These are phyloP conservation scores for Picea abies DNA, from an alignment of 83 land plant genomes.

Conservation along the genomic window DNA sequence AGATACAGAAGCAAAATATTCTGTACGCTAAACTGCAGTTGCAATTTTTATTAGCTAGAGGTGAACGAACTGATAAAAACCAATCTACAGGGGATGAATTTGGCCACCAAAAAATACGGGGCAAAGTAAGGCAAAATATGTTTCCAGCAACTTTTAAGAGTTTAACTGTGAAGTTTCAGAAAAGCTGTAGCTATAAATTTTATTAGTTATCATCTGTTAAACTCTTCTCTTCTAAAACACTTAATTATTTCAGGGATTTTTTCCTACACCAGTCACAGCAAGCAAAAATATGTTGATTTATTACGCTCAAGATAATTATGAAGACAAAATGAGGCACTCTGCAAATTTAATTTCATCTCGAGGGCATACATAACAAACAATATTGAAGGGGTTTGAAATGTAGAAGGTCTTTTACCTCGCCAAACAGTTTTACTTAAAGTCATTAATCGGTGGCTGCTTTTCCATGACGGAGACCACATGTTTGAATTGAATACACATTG, in stretches of 20 bases:
- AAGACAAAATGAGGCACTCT: neutral
- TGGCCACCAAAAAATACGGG: neutral
- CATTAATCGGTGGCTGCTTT: conserved; percentile 53
- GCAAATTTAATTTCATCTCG: neutral
- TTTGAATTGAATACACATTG: conserved; percentile 79
- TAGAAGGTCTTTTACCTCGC: conserved; percentile 42
- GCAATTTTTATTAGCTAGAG: too few relatives aligned
- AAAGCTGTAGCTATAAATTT: too few relatives aligned
- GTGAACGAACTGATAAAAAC: neutral
- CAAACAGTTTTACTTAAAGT: conserved; percentile 55
- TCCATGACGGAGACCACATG: conserved; percentile 66
- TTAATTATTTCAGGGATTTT: neutral
- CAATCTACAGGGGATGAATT: neutral
- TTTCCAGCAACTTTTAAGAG: neutral
- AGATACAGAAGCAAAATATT: neutral
- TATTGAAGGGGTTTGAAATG: neutral
- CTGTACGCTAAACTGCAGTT: neutral
- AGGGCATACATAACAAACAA: neutral
- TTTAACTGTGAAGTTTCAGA: neutral
- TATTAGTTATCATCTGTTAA: neutral
- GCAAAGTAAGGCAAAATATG: neutral
- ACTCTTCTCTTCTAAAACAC: neutral
- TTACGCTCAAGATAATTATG: neutral
- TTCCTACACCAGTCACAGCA: neutral
- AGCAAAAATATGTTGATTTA: neutral